These are phyloP conservation scores for Diophrys sp. DNA, from an alignment of 73 alveolate species.

Conservation along the genomic window DNA sequence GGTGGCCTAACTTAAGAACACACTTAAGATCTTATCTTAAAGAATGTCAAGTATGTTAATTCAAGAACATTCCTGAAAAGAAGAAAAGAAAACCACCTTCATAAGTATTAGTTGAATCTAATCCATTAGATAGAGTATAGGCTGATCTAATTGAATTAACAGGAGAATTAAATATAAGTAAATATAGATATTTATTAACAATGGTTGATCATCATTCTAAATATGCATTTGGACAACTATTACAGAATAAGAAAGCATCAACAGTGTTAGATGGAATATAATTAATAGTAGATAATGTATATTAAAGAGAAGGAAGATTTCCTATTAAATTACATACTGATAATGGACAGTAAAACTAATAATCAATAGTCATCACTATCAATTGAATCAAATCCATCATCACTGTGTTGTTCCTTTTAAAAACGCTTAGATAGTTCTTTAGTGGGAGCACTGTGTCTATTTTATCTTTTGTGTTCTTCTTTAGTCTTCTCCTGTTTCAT, in stretches of 20 bases:
- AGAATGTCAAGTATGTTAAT: slow-evolving; percentile 14
- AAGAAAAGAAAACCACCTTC: slow-evolving; percentile 21
- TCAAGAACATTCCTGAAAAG: slow-evolving; percentile 5
- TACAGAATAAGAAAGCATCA: slow-evolving; percentile 16
- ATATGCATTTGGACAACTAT: slow-evolving; percentile 14
- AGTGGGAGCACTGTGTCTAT: no score
- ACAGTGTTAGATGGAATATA: no score
- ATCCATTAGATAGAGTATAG: slow-evolving; percentile 26
- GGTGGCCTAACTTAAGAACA: slow-evolving; percentile 26
- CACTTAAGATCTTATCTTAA: slow-evolving; percentile 1
- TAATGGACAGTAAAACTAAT: no score
- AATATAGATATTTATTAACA: slow-evolving; percentile 15
- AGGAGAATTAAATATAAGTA: neutral
- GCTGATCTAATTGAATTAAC: slow-evolving; percentile 22
- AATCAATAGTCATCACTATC: no score
- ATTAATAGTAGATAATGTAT: no score
- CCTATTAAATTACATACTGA: no score
- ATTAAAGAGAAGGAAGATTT: no score
- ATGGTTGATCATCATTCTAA: slow-evolving; percentile 25
- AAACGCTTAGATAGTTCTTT: no score
- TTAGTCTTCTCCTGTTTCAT: no score
- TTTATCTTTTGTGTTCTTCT: no score
- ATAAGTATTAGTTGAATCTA: neutral
- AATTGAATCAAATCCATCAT: no score
- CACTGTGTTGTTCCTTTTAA: no score